Base-by-base conservation (phyloP, 176 grass and related monocot species). In the Areca catechu region DNA sequence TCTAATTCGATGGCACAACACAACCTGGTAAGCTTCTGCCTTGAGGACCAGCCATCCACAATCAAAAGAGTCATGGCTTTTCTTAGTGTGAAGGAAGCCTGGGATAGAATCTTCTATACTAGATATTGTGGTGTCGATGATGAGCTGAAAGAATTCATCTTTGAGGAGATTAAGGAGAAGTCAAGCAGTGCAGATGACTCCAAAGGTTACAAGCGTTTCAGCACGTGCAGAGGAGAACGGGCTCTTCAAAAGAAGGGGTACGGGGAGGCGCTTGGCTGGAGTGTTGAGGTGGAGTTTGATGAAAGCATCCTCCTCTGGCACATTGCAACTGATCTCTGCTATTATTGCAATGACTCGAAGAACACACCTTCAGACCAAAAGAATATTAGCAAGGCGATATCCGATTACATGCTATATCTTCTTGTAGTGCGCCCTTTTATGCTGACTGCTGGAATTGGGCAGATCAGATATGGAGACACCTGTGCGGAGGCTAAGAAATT, bases 221-320 rank as follows among this genome's bases (percentile, higher is more conserved):
- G 63, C 49, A 4, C 22, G 5, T 29, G 50, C 50, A 66, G 49
- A 29, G 63, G 63, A 4, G 16, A 53, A 23, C 53, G 22, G 49
- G 48, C 50, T 2, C 62, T 65, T 12, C 48, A 19, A 20, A 19
- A 14, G 15, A 65, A 65, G 62, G 62, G 56, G 5, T 25, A 58
- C 23, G 3, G 0, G 12, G 5, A 15, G 15, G 5, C 15, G 20
- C 14, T 49, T 16, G 3, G 19, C 4, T 71, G 60, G 18, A 73
- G 61, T 4, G 6, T 58, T 0, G 20, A 19, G 1, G 25, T 1
- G 20, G 70, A 74, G 23, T 18, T 68, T 5, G 63, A 80, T 0
- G 64, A 60, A 25, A 69, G 66, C n/a, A 64, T 88, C 21, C 53
- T 88, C 18, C 29, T 72, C 30, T 82, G 79, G 75, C 84, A 79